Percentiles rank a stretch among this genome's conserved stretches.
Conservation (phyloP, 305 asterid species). For the Fraxinus baroniana region DNA sequence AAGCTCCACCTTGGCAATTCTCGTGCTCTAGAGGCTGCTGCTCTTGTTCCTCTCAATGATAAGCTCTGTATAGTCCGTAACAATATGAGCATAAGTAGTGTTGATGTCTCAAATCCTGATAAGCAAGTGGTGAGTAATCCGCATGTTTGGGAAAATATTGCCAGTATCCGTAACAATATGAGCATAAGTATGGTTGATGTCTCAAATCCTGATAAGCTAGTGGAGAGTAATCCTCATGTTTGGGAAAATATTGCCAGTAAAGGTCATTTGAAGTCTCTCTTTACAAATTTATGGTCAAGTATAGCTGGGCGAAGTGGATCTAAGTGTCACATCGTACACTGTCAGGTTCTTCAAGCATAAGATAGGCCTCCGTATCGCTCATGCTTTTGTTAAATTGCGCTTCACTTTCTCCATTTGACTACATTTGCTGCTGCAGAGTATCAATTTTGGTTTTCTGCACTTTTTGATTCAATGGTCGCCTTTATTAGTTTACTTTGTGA, state of each 20-base stretch:
- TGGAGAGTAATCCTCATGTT: conserved; percentile 69
- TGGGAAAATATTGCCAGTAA: conserved; percentile 87
- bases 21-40: conserved; percentile 86
- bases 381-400: neutral
- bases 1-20: conserved; percentile 86
- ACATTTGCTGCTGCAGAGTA: neutral
- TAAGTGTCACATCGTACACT: conserved; percentile 93
- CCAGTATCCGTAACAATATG: conserved; percentile 85
- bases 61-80: conserved; percentile 94
- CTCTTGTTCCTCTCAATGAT: conserved; percentile 82
- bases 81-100: conserved; percentile 95
- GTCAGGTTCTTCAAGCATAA: conserved; percentile 95
- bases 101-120: conserved; percentile 70
- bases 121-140: conserved; percentile 70
- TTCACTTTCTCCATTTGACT: neutral
- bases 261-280: conserved; percentile 69
- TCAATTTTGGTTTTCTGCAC: conserved; percentile 4
- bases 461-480: neutral
- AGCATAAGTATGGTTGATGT: conserved; percentile 91
- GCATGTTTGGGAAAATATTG: conserved; percentile 82
- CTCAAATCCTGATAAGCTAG: conserved; percentile 55
- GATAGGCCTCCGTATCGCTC: neutral
- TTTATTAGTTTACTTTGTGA: neutral
- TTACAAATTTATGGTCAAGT: conserved; percentile 86
- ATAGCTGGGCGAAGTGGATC: conserved; percentile 87